Percentiles rank a stretch among this genome's conserved stretches.
Conservation (phyloP, 257 asterid species). For the Cordia subcordata region DNA sequence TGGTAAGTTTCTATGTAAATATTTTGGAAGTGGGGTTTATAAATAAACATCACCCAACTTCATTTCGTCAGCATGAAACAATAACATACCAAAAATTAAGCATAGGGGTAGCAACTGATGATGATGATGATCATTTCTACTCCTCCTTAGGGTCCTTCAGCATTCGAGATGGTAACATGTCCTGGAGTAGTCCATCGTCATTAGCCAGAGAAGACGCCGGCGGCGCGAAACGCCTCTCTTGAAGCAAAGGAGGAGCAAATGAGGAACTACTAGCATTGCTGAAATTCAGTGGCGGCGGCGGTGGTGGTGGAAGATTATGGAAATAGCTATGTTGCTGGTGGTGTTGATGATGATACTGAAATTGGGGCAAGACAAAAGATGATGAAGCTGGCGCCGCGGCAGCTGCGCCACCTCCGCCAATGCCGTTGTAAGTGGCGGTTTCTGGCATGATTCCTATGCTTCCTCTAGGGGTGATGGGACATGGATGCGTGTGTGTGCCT, state of each 20-base stretch:
- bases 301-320: conserved; percentile 20
- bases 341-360: conserved; percentile 9
- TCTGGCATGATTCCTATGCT: conserved; percentile 40
- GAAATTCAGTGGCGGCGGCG: conserved; percentile 22
- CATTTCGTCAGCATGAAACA: conserved; percentile 6
- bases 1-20: not conserved
- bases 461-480: conserved; percentile 50
- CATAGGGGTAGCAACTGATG: not conserved
- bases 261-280: conserved; percentile 4
- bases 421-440: conserved; percentile 18
- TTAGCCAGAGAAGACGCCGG: conserved; percentile 30
- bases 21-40: not conserved
- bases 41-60: not conserved
- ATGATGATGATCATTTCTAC: conserved; percentile 15
- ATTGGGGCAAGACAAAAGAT: conserved; percentile 25
- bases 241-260: conserved; percentile 10
- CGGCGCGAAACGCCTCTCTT: conserved; percentile 36
- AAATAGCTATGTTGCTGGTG: conserved; percentile 31
- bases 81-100: not conserved
- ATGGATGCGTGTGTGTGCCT: conserved; percentile 77
- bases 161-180: conserved; percentile 55
- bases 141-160: conserved; percentile 35
- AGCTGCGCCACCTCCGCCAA: conserved; percentile 6
- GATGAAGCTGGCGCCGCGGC: conserved; percentile 7
- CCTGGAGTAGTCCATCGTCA: conserved; percentile 71